Percentiles rank a stretch among this genome's conserved stretches.
phyloP scores from a whole-genome alignment of 2,329 filamentous ascomycete species.

The Podosphaera fusca region DNA sequence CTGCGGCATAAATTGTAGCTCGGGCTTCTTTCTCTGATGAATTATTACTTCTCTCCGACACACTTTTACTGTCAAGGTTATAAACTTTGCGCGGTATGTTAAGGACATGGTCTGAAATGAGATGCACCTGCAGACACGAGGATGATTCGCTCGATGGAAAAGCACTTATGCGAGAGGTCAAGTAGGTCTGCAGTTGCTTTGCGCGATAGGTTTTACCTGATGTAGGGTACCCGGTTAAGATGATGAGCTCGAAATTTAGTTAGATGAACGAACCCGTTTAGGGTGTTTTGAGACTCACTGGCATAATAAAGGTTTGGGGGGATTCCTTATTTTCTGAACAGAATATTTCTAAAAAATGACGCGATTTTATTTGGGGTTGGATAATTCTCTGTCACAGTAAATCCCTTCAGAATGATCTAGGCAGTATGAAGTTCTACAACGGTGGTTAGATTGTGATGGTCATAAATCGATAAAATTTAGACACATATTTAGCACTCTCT shows the following conservation, averaged over 20 bases:
- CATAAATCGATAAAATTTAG: too few species aligned
- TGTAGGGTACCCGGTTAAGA: constrained; percentile 41
- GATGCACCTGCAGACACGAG: constrained; percentile 37
- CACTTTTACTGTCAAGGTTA: constrained; percentile 33
- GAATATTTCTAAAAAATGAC: too few species aligned
- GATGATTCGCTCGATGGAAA: constrained; percentile 14
- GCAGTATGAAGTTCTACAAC: too few species aligned
- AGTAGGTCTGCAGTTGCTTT: constrained; percentile 40
- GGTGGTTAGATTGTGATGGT: too few species aligned
- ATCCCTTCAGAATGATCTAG: too few species aligned
- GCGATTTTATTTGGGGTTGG: too few species aligned
- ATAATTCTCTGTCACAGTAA: too few species aligned
- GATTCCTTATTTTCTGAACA: constrained; percentile 38
- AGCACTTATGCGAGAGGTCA: constrained; percentile 28
- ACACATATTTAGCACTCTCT: too few species aligned
- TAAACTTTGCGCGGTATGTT: constrained; percentile 50
- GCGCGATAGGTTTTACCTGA: constrained; percentile 47
- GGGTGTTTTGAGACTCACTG: constrained; percentile 21
- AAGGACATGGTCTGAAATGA: constrained; percentile 50
- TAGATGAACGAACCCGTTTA: constrained; percentile 9
- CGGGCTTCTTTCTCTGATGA: constrained; percentile 62
- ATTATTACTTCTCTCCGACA: constrained; percentile 45
- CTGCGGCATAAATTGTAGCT: constrained; percentile 50
- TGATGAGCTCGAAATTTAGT: constrained; percentile 31
- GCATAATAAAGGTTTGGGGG: constrained; percentile 31